These are phyloP conservation scores for Macrolepiota dolichaula DNA, from an alignment of 768 basidiomycete genomes.

Conservation along the genomic window DNA sequence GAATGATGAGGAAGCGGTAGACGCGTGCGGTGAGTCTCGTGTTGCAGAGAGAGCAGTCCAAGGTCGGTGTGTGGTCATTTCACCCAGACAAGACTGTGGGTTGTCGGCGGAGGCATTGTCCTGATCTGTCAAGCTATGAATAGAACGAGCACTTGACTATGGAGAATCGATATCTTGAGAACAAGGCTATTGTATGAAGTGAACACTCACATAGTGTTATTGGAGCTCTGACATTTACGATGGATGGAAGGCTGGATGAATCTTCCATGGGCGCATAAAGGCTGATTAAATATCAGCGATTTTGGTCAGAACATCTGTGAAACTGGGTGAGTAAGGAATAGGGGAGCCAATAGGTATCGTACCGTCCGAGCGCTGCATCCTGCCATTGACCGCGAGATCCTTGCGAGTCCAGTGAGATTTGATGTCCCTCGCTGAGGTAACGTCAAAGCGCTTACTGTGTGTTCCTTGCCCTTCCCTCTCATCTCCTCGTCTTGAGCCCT, in stretches of 20 bases:
- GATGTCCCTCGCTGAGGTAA: constrained; percentile 34
- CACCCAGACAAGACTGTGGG: constrained; percentile 27
- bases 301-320: constrained; percentile 31
- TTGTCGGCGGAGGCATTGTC: constrained; percentile 23
- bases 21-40: constrained; percentile 31
- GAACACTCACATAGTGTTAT: constrained; percentile 24
- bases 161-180: constrained; percentile 20
- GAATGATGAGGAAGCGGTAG: neutral
- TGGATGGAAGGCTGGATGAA: neutral
- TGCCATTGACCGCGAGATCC: constrained; percentile 25
- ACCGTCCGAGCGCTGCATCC: constrained; percentile 27
- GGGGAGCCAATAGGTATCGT: neutral
- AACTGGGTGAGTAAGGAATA: neutral
- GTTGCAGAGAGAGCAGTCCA: constrained; percentile 34
- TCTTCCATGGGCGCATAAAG: constrained; percentile 39
- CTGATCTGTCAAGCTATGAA: constrained; percentile 37
- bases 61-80: constrained; percentile 25
- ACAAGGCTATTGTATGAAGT: constrained; percentile 38
- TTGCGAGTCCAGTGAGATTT: constrained; percentile 38
- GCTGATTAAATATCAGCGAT: constrained; percentile 35
- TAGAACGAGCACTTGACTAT: constrained; percentile 27
- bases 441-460: too few species aligned
- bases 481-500: neutral
- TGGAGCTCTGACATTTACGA: neutral
- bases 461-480: neutral